Base-by-base conservation (phyloP, 345 rosid species). In the Punica granatum region DNA sequence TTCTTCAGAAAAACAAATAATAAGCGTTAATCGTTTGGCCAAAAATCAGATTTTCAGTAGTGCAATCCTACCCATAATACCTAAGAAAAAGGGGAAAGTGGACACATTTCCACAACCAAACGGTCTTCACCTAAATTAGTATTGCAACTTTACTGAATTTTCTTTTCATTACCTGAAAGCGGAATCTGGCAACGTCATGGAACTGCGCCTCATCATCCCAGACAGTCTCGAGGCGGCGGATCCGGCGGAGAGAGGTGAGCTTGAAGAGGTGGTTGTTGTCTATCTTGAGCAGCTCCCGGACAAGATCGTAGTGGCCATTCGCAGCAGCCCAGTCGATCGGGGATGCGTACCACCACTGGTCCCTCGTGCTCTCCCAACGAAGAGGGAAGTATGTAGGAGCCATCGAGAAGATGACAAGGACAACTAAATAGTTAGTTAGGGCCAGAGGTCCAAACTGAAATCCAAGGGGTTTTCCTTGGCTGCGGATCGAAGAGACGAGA, bases 261-360 rank as follows among this genome's bases (percentile, higher is more conserved):
- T 86, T 89, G 74, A 90, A 86, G 73, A 93, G 97, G 83, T 89
- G 96, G 66, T 93, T 93, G 70, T 82, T 76, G 78, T 93, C 98
- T 32, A 93, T 81, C 7, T 83, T 78, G 64, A 90, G 88, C 69
- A 93, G 96, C 83, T 93, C 94, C 31, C 96, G 78, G 56, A 93
- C 98, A 68, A 93, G 69, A 44, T 93, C 98, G 71, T 85, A 90
- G 72, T 90, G 97, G 72, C 96, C 84, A 56, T 90, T 93, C 13
- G 98, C 98, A 9, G 97, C 97, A 12, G 98, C 97, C 83, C 87
- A 90, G 65, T 93, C 98, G 13, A 93, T 87, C 4, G 98, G 97
- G 69, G 97, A 86, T 66, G 98, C 98, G 73, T 87, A 93, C 98
- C 98, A 93, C 98, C 98, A 93, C 46, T 93, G 98, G 53, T 93